A percentile compares a stretch with the other conserved stretches of the same genome.
These are phyloP conservation scores for Ganoderma lingzhi DNA, from an alignment of 1,284 basidiomycete genomes.

Conservation along the genomic window DNA sequence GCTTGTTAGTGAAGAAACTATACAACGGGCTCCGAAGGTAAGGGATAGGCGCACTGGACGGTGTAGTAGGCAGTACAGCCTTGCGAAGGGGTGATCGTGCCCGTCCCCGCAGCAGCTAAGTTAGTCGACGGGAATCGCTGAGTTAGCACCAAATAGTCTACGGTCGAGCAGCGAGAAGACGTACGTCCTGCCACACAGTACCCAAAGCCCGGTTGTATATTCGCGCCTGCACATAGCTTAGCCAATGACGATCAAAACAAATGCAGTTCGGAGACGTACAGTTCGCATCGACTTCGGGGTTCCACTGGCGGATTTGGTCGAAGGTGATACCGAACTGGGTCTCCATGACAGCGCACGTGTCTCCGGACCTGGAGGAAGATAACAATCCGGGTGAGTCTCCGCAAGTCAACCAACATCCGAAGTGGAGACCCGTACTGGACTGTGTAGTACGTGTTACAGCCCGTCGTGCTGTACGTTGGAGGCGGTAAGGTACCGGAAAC, in stretches of 20 bases:
- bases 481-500: neutral
- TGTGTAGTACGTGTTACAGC: neutral
- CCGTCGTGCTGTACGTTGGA: neutral
- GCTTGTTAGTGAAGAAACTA: neutral
- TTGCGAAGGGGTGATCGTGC: neutral
- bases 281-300: constrained; percentile 8
- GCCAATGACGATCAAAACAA: neutral
- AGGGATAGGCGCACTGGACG: neutral
- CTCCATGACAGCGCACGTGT: constrained; percentile 7
- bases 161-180: neutral
- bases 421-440: neutral
- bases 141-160: neutral
- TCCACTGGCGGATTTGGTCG: constrained; percentile 13
- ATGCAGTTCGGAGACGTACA: neutral
- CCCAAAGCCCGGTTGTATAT: neutral
- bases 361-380: neutral
- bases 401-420: neutral
- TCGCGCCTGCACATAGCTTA: neutral
- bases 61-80: neutral
- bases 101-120: neutral
- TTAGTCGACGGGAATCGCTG: neutral
- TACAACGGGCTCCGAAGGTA: no score
- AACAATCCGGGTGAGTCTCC: neutral
- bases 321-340: constrained; percentile 6
- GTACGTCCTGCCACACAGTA: neutral